Evolutionary conservation across 2,329 filamentous ascomycete genomes (phyloP).

Genomic region (Trichoderma koningiopsis): DNA sequence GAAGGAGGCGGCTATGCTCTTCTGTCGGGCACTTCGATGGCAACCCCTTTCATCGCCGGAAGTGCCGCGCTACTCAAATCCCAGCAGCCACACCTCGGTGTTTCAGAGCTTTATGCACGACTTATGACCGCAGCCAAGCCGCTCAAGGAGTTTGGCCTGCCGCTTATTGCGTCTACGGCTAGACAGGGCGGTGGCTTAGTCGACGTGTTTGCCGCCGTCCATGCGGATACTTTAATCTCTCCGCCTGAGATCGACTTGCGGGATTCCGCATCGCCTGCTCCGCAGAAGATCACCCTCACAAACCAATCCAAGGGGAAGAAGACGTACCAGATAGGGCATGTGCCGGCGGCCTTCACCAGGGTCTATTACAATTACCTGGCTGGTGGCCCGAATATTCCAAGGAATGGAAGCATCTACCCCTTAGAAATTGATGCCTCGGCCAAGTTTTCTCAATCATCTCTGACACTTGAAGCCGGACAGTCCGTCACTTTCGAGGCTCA

Average conservation of each 20-base stretch:
- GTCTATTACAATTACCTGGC: constrained; percentile 3
- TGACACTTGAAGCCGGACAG: background rate
- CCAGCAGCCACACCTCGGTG: constrained; percentile 6
- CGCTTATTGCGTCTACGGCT: background rate
- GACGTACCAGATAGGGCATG: constrained; percentile 8
- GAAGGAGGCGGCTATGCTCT: constrained; percentile 43
- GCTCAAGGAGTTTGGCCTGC: background rate
- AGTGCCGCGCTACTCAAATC: constrained; percentile 40
- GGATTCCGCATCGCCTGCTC: constrained; percentile 8
- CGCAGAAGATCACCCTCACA: constrained; percentile 16
- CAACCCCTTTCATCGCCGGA: constrained; percentile 46
- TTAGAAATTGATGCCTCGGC: constrained; percentile 1
- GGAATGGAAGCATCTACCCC: background rate
- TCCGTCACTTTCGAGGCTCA: background rate
- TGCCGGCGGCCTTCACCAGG: background rate
- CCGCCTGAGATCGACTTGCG: constrained; percentile 7
- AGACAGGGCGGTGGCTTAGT: constrained; percentile 18
- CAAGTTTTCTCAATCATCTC: constrained; percentile 1
- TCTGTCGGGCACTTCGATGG: constrained; percentile 51
- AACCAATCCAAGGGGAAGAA: constrained; percentile 14
- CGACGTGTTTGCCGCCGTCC: constrained; percentile 9
- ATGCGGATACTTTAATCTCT: background rate
- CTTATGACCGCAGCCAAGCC: background rate
- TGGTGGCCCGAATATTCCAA: background rate
- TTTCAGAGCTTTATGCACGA: background rate